These are phyloP conservation scores for Globisporangium iwayamae DNA, from an alignment of 352 stramenopile genomes.

Conservation along the genomic window DNA sequence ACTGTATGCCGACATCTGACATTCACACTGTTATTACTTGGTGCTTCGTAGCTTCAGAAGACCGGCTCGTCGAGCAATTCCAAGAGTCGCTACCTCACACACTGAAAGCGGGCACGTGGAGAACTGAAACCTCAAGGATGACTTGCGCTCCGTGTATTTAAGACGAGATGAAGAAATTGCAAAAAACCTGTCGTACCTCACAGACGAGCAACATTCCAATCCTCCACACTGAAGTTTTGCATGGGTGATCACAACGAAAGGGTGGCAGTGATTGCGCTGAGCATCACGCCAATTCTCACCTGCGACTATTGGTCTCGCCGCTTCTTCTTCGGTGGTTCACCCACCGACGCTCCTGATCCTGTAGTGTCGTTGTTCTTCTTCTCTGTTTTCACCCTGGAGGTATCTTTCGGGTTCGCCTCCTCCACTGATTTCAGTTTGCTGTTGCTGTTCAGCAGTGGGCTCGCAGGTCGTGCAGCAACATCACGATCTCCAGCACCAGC, in stretches of 20 bases:
- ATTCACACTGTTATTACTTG: neutral
- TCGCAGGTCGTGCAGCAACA: neutral
- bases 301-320: constrained; percentile 45
- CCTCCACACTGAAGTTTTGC: too few species aligned
- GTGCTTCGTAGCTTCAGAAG: constrained; percentile 53
- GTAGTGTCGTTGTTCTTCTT: constrained; percentile 24
- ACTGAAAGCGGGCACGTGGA: constrained; percentile 26
- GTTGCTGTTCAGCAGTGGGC: constrained; percentile 1
- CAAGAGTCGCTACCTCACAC: constrained; percentile 60
- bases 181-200: neutral
- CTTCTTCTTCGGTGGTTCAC: constrained; percentile 47
- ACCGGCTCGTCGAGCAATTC: constrained; percentile 35
- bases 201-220: neutral
- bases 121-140: neutral
- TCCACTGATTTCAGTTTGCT: constrained; percentile 11
- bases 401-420: constrained; percentile 17
- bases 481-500: neutral
- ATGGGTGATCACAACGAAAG: neutral
- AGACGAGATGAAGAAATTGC: neutral
- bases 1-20: neutral
- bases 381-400: constrained; percentile 27
- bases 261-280: neutral
- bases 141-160: constrained; percentile 7
- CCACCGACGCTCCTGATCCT: neutral
- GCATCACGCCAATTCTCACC: neutral